Evolutionary conservation across 2,329 filamentous ascomycete genomes (phyloP).

Genomic region (Xylariaceae sp.): DNA sequence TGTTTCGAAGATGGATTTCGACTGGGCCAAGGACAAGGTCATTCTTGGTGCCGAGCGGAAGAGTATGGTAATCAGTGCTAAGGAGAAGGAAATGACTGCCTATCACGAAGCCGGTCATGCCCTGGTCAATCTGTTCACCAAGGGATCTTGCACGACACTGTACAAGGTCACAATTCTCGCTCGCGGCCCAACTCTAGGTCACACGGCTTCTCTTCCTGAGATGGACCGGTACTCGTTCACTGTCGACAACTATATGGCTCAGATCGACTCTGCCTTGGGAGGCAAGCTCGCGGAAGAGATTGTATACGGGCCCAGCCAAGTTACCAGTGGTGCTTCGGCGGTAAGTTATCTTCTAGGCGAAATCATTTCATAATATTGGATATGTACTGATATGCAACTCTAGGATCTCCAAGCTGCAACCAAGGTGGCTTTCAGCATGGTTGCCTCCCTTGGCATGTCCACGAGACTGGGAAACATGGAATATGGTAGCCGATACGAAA

Average conservation of each 20-base stretch:
- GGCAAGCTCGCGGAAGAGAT: constrained; percentile 90
- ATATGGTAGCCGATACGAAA: constrained; percentile 71
- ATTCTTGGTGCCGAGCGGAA: constrained; percentile 93
- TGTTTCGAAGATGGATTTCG: constrained; percentile 75
- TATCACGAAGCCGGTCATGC: constrained; percentile 97
- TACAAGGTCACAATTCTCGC: constrained; percentile 98
- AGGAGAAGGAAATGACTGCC: constrained; percentile 93
- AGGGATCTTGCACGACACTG: constrained; percentile 65
- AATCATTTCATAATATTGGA: constrained; percentile 16
- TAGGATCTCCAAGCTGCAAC: constrained; percentile 84
- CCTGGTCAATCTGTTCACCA: constrained; percentile 77
- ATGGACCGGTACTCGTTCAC: constrained; percentile 89
- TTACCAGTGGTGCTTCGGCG: constrained; percentile 79
- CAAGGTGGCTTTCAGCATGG: constrained; percentile 75
- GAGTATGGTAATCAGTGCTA: constrained; percentile 82
- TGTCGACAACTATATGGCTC: constrained; percentile 75
- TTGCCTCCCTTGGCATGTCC: constrained; percentile 87
- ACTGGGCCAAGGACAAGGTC: constrained; percentile 98
- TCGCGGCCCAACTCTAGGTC: constrained; percentile 76
- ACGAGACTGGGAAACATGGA: constrained; percentile 84
- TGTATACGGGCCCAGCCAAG: constrained; percentile 83
- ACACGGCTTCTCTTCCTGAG: constrained; percentile 82
- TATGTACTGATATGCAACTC: constrained; percentile 20
- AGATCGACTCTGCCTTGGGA: constrained; percentile 75
- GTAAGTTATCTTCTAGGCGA: constrained; percentile 44